phyloP scores from a whole-genome alignment of 2,329 filamentous ascomycete genomes.

The Myriosclerotinia curreyana region DNA sequence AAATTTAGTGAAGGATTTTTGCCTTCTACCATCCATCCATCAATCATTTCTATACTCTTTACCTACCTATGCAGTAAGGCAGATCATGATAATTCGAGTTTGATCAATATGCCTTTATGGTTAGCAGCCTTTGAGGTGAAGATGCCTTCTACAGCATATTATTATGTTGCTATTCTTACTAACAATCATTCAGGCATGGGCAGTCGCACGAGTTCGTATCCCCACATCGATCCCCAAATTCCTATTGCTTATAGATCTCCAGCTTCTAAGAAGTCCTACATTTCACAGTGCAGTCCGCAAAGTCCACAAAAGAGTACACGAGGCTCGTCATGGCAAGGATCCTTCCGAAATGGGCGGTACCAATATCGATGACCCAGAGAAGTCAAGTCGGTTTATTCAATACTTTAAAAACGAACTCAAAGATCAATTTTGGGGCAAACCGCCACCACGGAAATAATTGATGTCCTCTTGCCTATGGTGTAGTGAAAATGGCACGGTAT shows the following conservation, averaged over 20 bases:
- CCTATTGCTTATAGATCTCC: conserved; percentile 23
- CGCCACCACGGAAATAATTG: conserved; percentile 29
- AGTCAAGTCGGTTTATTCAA: conserved; percentile 42
- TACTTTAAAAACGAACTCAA: conserved; percentile 55
- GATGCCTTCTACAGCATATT: not conserved
- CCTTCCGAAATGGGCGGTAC: conserved; percentile 48
- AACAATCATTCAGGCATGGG: conserved; percentile 30
- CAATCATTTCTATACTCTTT: no score
- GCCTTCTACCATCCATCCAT: not conserved
- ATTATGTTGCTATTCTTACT: not conserved
- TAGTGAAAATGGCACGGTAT: no score
- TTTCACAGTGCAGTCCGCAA: conserved; percentile 54
- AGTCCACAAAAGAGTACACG: conserved; percentile 44
- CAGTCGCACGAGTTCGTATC: conserved; percentile 32
- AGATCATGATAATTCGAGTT: conserved; percentile 18
- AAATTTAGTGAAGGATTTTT: conserved; percentile 1
- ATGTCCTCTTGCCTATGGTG: not conserved
- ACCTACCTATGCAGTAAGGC: no score
- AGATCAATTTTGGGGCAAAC: conserved; percentile 42
- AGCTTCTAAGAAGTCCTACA: conserved; percentile 52
- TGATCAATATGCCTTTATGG: conserved; percentile 38
- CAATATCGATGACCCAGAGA: conserved; percentile 44
- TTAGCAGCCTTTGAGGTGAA: conserved; percentile 43
- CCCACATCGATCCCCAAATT: not conserved
- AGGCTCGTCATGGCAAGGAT: conserved; percentile 47